phyloP scores from a whole-genome alignment of 768 basidiomycete species.

The Serendipita vermifera region DNA sequence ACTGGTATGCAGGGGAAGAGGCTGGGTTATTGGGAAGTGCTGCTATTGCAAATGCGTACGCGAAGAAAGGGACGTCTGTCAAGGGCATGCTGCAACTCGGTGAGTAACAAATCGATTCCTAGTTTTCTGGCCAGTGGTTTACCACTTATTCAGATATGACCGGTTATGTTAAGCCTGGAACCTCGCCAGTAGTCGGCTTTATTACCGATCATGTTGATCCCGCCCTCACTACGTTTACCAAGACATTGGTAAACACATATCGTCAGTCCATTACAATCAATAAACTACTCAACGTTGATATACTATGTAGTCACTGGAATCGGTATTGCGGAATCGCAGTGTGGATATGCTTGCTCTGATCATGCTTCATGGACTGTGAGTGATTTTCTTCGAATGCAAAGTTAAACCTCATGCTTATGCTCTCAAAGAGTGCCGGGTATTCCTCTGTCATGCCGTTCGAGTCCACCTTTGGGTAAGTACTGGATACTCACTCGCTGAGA shows the following conservation, averaged over 20 bases:
- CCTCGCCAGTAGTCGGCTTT: constrained; percentile 26
- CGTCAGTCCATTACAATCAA: background rate
- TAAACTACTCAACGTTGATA: background rate
- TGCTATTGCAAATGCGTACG: constrained; percentile 40
- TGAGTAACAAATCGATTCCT: constrained; percentile 21
- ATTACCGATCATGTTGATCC: constrained; percentile 29
- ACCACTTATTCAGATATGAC: constrained; percentile 14
- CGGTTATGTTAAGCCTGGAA: constrained; percentile 35
- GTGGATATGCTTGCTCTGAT: constrained; percentile 10
- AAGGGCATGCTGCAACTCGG: constrained; percentile 39
- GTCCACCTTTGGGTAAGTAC: background rate
- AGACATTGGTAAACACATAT: background rate
- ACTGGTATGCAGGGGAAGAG: constrained; percentile 79
- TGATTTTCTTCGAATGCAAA: no score
- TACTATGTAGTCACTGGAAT: background rate
- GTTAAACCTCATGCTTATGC: no score
- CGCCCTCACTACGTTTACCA: constrained; percentile 8
- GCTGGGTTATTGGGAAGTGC: constrained; percentile 73
- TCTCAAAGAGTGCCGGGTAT: constrained; percentile 4
- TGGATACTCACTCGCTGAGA: background rate
- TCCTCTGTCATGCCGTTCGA: constrained; percentile 10
- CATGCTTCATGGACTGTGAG: constrained; percentile 10
- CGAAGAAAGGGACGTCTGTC: constrained; percentile 31
- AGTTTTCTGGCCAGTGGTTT: background rate
- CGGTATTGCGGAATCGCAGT: background rate